These are phyloP conservation scores for Cercospora zeina DNA, from an alignment of 2,329 filamentous ascomycete genomes.

Conservation along the genomic window DNA sequence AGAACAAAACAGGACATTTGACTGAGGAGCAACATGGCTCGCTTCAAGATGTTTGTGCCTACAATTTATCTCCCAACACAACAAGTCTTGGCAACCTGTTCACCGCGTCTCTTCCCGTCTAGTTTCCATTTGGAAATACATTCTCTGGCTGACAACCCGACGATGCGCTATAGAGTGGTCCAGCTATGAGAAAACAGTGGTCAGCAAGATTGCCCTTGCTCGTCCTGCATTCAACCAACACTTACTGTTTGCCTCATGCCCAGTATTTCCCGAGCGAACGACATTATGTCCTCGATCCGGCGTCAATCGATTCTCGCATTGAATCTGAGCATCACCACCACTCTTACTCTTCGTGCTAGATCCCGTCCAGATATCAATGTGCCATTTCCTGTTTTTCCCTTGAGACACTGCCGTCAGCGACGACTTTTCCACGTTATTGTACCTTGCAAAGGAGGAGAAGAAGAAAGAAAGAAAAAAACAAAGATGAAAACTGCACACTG, in stretches of 20 bases:
- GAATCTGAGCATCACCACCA: neutral
- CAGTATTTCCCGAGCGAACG: neutral
- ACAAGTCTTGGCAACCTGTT: neutral
- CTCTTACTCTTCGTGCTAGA: neutral
- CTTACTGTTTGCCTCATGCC: neutral
- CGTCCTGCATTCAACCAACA: neutral
- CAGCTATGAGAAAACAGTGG: neutral
- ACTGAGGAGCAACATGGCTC: neutral
- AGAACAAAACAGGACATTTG: neutral
- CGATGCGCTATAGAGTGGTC: neutral
- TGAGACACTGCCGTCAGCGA: too few relatives aligned
- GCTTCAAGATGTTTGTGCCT: neutral
- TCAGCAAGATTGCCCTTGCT: neutral
- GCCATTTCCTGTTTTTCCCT: neutral
- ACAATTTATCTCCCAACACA: neutral
- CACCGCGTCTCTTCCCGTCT: neutral
- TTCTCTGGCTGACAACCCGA: constrained; percentile 1
- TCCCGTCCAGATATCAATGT: neutral
- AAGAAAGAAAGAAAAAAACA: neutral
- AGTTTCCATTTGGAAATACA: neutral
- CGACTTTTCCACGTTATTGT: too few relatives aligned
- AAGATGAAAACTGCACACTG: neutral
- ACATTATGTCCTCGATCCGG: neutral
- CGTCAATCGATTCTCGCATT: neutral
- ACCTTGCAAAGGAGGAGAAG: too few relatives aligned